Evolutionary conservation across 352 stramenopile species (phyloP).

Genomic region (Blastocystis sp.): DNA sequence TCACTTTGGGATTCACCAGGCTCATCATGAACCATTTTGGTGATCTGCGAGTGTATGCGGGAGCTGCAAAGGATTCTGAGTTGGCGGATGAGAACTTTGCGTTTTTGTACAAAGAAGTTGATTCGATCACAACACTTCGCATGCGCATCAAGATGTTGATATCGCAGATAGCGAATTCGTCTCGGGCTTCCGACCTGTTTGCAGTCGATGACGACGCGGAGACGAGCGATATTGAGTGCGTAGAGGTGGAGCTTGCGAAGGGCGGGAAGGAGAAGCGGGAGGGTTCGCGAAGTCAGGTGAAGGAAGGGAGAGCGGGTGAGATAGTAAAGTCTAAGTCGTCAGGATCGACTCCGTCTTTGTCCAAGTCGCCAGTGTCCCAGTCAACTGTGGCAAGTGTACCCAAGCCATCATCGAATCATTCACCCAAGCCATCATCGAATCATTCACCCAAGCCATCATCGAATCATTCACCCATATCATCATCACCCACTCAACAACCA

Average conservation of each 20-base stretch:
- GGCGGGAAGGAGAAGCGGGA: background rate
- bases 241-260: background rate
- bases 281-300: background rate
- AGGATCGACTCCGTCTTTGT: no score
- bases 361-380: no score
- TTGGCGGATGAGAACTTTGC: background rate
- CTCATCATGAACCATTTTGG: background rate
- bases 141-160: background rate
- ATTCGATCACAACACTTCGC: background rate
- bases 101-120: background rate
- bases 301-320: background rate
- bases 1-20: background rate
- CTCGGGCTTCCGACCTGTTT: background rate
- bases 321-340: background rate
- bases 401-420: no score
- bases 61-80: background rate
- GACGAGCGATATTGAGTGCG: background rate
- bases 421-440: no score
- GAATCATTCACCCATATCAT: no score
- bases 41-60: background rate
- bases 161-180: background rate
- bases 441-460: no score
- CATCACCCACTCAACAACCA: no score
- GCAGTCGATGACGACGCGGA: background rate
- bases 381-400: no score